Conservation (phyloP, 2,329 filamentous ascomycete genomes). For the Fusarium floridanum region DNA sequence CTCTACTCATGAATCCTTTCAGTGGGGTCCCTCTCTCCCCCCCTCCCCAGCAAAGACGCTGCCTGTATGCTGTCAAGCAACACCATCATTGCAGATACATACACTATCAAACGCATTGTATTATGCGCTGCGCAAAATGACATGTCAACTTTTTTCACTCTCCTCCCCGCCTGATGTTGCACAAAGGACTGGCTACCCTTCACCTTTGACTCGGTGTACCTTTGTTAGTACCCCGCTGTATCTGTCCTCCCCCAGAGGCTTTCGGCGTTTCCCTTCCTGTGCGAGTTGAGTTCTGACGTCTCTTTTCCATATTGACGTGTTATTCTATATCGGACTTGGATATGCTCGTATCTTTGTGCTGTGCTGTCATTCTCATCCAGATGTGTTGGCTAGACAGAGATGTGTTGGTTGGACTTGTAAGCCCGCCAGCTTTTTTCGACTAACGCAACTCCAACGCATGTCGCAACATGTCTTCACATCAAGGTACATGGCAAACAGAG, state of each 20-base stretch:
- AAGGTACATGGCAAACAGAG: background rate
- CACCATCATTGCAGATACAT: constrained; percentile 6
- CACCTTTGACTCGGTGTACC: constrained; percentile 4
- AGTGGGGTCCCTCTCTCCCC: background rate
- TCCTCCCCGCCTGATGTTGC: background rate
- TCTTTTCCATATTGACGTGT: background rate
- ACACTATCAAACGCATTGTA: background rate
- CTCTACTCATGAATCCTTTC: background rate
- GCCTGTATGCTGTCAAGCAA: constrained; percentile 2
- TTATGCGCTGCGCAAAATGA: constrained; percentile 10
- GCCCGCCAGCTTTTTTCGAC: background rate
- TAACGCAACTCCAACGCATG: background rate
- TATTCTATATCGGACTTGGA: background rate
- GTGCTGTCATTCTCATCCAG: background rate
- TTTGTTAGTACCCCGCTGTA: background rate
- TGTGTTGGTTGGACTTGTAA: background rate
- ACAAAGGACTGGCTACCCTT: constrained; percentile 1
- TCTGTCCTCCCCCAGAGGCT: constrained; percentile 13
- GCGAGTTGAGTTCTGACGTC: constrained; percentile 3
- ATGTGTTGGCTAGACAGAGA: background rate
- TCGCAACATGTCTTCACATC: background rate
- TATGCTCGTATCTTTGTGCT: constrained; percentile 4
- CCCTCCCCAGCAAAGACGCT: background rate
- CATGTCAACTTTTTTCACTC: background rate
- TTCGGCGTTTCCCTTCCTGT: constrained; percentile 1